These are phyloP conservation scores for Phytophthora citricola DNA, from an alignment of 352 stramenopile genomes.

Conservation along the genomic window DNA sequence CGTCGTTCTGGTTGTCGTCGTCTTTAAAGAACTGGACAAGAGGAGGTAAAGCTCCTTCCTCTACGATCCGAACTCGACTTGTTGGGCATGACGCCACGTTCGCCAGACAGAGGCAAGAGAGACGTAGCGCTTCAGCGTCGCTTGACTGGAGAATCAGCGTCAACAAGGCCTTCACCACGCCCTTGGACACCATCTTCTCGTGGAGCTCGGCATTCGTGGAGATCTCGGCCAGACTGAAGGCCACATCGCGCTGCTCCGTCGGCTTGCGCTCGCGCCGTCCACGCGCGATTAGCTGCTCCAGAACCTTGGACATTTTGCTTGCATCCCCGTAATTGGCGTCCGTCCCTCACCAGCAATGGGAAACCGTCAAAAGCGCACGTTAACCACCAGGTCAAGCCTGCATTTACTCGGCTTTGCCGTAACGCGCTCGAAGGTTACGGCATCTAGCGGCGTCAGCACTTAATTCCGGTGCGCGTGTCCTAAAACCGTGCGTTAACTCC, in stretches of 20 bases:
- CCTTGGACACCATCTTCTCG: slow-evolving; percentile 95
- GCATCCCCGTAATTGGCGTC: slow-evolving; percentile 13
- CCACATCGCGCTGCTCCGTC: slow-evolving; percentile 96
- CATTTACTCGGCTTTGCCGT: too few species aligned
- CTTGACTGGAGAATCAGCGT: slow-evolving; percentile 91
- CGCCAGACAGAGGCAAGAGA: slow-evolving; percentile 94
- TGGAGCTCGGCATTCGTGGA: slow-evolving; percentile 94
- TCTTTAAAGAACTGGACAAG: slow-evolving; percentile 93
- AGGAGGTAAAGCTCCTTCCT: slow-evolving; percentile 90
- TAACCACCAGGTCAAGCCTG: too few species aligned
- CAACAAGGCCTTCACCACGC: slow-evolving; percentile 93
- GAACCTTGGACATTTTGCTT: slow-evolving; percentile 88
- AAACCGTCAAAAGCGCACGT: slow-evolving; percentile 27
- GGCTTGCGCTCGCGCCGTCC: slow-evolving; percentile 93
- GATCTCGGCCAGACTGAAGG: slow-evolving; percentile 96
- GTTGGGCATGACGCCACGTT: slow-evolving; percentile 92
- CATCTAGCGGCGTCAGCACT: too few species aligned
- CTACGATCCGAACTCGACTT: slow-evolving; percentile 93
- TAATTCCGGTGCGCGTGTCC: slow-evolving; percentile 29
- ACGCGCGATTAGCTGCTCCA: slow-evolving; percentile 97
- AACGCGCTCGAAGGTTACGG: too few species aligned
- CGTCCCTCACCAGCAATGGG: slow-evolving; percentile 22
- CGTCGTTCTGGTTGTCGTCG: slow-evolving; percentile 77
- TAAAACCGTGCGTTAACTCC: slow-evolving; percentile 21
- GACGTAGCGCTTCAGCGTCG: slow-evolving; percentile 94